Percentiles rank a stretch among this genome's conserved stretches.
Conservation (phyloP, 305 asterid genomes). For the Fraxinus floribunda region DNA sequence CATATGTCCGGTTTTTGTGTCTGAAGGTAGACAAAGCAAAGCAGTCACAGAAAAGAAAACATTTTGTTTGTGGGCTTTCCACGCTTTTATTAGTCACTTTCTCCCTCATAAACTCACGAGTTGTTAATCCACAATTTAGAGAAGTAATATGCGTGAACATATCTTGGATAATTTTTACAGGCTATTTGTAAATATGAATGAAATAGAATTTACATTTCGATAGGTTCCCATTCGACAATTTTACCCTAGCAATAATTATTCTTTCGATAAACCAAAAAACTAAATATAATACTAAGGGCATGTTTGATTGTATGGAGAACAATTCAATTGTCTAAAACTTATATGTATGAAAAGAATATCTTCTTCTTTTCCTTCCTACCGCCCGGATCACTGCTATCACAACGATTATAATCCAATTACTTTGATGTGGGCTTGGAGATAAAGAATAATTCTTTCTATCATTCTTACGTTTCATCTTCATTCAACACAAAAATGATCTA, state of each 20-base stretch:
- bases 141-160: background rate
- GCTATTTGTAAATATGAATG: background rate
- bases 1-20: conserved; percentile 15
- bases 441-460: too few relatives aligned
- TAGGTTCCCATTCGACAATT: background rate
- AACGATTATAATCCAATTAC: too few relatives aligned
- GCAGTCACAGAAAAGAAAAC: conserved; percentile 3
- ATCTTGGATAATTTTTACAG: background rate
- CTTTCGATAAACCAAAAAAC: too few relatives aligned
- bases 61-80: conserved; percentile 21
- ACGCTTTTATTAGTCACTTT: conserved; percentile 3
- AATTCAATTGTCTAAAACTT: too few relatives aligned
- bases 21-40: background rate
- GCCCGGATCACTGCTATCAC: too few relatives aligned
- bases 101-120: background rate
- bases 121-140: background rate
- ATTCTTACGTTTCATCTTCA: too few relatives aligned
- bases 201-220: background rate
- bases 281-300: too few relatives aligned
- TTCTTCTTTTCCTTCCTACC: too few relatives aligned
- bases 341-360: too few relatives aligned
- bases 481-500: too few relatives aligned
- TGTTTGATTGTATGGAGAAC: too few relatives aligned
- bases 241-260: background rate
- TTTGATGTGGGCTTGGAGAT: too few relatives aligned